Base-by-base conservation (phyloP, 2,329 filamentous ascomycete genomes). In the Lachnellula subtilissima region DNA sequence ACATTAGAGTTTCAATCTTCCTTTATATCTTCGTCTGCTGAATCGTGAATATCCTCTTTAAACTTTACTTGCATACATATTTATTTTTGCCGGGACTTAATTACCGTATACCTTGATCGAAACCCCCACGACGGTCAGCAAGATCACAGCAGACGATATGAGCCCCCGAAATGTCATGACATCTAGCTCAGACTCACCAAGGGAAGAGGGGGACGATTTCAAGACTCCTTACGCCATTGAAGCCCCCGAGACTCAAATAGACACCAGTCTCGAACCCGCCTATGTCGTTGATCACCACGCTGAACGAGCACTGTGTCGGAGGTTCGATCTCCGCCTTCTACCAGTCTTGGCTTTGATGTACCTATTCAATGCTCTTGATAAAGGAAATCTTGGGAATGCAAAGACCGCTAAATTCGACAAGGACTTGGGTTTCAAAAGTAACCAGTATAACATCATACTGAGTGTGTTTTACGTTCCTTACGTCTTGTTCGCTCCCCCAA, bases 381-480 rank as follows among this genome's bases (percentile, higher is more conserved):
- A 80, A 62, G 72, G 73, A 39, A 80, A 80, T 60, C 64, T 80
- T 40, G 78, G 80, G 51, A 84, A 84, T 65, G 81, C 81, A 2
- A 73, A 85, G 66, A 85, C 82, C 0, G 66, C 60, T 45, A 53
- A 55, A 9, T 17, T 69, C 52, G 66, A 66, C 12, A 73, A 72
- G 23, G 80, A 84, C 63, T 72, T 89, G 19, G 69, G 80, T 35
- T 85, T 91, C 71, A 77, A 77, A 45, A 69, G 72, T 0, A 78
- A 83, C 60, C 79, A 89, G 67, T 89, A 90, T 73, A 89, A 89
- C 67, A 78, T 84, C 28, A 79, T 89, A 48, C 71, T 90, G 37
- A 80, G 78, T 51, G 84, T 91, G 61, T 91, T 91, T 75, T 91
- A 88, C 70, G 76, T 91, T 6, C 87, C 87, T 0, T 90, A 87